Percentiles rank a stretch among this genome's conserved stretches.
These are phyloP conservation scores for Backusella circina DNA, from an alignment of 192 early-diverging fungal genomes.

Conservation along the genomic window DNA sequence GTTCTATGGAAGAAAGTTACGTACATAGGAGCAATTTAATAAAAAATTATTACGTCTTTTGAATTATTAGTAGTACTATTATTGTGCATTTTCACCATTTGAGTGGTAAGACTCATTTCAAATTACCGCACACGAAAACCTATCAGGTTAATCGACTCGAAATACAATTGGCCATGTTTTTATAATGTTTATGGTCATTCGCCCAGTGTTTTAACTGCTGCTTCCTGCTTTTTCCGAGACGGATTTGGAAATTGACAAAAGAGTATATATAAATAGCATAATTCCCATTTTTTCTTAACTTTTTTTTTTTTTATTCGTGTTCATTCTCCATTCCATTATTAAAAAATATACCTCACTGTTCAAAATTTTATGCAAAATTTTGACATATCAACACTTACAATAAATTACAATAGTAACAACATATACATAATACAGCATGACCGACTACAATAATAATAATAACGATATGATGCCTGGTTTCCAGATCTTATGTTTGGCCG, in stretches of 20 bases:
- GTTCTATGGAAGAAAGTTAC: background rate
- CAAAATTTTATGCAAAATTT: background rate
- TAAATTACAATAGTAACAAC: background rate
- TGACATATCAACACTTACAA: background rate
- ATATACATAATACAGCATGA: background rate
- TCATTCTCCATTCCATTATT: background rate
- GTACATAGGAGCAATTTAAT: background rate
- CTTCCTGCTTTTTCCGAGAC: background rate
- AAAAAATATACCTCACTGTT: background rate
- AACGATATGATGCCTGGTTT: background rate
- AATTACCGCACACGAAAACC: background rate
- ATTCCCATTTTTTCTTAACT: background rate
- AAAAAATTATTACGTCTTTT: background rate
- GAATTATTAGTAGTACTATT: background rate
- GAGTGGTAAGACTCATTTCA: background rate
- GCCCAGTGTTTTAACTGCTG: background rate
- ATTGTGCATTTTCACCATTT: background rate
- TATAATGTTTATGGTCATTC: constrained; percentile 5
- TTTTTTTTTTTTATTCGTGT: background rate
- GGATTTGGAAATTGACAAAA: background rate
- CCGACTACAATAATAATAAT: background rate
- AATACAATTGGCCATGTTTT: background rate
- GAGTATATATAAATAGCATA: background rate
- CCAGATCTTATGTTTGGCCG: background rate
- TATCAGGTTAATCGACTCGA: background rate